Conservation (phyloP, 805 yeast species). For the Komagataella mondaviorum region DNA sequence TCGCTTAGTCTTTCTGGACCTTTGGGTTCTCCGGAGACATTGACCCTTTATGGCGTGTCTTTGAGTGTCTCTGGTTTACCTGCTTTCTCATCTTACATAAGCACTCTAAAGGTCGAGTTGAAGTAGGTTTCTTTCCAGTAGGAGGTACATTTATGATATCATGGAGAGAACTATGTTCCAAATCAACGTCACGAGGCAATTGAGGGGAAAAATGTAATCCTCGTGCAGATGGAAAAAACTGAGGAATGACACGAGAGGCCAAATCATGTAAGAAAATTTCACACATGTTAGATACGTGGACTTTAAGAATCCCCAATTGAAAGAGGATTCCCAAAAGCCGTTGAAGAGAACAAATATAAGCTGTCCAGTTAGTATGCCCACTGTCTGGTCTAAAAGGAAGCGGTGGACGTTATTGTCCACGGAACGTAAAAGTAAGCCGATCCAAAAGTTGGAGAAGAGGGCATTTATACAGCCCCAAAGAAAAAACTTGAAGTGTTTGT, state of each 20-base stretch:
- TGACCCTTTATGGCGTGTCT: too few relatives aligned
- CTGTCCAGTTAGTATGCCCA: conserved; percentile 46
- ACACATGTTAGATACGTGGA: conserved; percentile 31
- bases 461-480: conserved; percentile 50
- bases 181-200: conserved; percentile 39
- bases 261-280: conserved; percentile 37
- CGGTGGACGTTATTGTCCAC: conserved; percentile 23
- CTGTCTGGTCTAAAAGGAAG: conserved; percentile 35
- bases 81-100: too few relatives aligned
- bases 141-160: conserved; percentile 7
- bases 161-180: conserved; percentile 42
- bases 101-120: too few relatives aligned
- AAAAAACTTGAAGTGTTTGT: conserved; percentile 29
- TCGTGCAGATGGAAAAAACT: conserved; percentile 35
- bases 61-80: too few relatives aligned
- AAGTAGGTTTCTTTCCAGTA: too few relatives aligned
- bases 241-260: conserved; percentile 44
- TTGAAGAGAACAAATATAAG: conserved; percentile 31
- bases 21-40: too few relatives aligned
- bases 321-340: conserved; percentile 42
- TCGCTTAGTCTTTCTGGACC: too few relatives aligned
- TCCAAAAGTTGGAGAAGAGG: conserved; percentile 26
- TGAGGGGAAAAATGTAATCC: conserved; percentile 40
- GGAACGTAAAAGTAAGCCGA: conserved; percentile 24
- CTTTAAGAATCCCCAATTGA: conserved; percentile 16